Conservation (phyloP, 140 eudicot species). For the Cichorium intybus region DNA sequence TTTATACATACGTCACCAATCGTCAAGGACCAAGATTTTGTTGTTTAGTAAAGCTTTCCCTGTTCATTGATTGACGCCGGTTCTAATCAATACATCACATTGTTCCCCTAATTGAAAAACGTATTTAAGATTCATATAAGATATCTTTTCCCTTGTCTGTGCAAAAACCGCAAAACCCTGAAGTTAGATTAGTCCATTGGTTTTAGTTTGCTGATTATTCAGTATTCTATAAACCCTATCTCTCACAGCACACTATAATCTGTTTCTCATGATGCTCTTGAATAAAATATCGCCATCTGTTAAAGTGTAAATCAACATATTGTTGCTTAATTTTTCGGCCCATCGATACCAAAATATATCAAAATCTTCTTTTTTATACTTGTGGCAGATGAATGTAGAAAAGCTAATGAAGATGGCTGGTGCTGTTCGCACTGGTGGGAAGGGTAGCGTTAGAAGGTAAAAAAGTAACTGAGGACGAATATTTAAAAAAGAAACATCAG, state of each 20-base stretch:
- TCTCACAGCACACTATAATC: no score
- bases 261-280: no score
- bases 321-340: background rate
- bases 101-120: background rate
- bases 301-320: background rate
- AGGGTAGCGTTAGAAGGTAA: slow-evolving; percentile 90
- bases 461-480: no score
- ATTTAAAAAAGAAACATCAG: no score
- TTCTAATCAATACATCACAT: background rate
- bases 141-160: background rate
- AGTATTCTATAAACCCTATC: background rate
- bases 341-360: background rate
- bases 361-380: background rate
- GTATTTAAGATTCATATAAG: background rate
- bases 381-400: slow-evolving; percentile 62
- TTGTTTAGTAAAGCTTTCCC: background rate
- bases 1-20: background rate
- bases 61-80: background rate
- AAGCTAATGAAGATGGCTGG: slow-evolving; percentile 89
- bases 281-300: background rate
- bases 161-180: background rate
- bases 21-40: background rate
- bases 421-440: slow-evolving; percentile 85
- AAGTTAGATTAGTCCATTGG: background rate
- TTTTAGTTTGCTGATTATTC: background rate